Evolutionary conservation across 257 asterid genomes (phyloP), one percentile per base, ranked within the genome.

Genomic region (Gentiana straminea): DNA sequence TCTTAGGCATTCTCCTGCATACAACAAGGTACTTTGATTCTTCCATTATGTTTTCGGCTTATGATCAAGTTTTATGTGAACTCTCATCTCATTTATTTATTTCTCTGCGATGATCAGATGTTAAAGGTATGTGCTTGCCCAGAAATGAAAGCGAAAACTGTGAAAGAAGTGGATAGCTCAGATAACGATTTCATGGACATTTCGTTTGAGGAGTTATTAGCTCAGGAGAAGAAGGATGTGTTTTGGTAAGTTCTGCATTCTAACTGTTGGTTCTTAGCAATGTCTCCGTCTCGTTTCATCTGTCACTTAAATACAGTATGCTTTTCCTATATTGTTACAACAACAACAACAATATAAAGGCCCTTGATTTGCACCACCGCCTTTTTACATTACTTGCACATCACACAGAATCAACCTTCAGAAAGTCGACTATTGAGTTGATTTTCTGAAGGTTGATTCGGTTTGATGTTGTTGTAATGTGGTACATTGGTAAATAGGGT

Each of bases 161-260:
- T 37, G 38, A 62, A 51, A 62, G 70, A 66, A 35, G 72, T 54
- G 37, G 85, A 85, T 68, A 71, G 61, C 61, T 47, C 61, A 47
- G 86, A 83, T 44, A 48, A 66, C 5, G 92, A 74, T 5, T 64
- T 64, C 50, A 49, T 75, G 32, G 89, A 89, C 54, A 83, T 86
- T 69, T 83, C 95, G 0, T 89, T 89, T 9, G 97, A 89, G 66
- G 97, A 86, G 71, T 66, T 89, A 36, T 68, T 89, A 59, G 95
- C 79, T 32, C 89, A 72, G 56, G 97, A 89, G 60, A 89, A 89
- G 78, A 86, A 89, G 75, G 94, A 83, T 52, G 65, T 50, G 2
- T 89, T 85, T 66, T 89, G 97, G 97, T 89, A 59, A 15, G 79
- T 75, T 35, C 55, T 12, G 15, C 2, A 15, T 49, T 55, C 34